phyloP scores from a whole-genome alignment of 192 early-diverging fungal species.

The Obelidium mucronatum region DNA sequence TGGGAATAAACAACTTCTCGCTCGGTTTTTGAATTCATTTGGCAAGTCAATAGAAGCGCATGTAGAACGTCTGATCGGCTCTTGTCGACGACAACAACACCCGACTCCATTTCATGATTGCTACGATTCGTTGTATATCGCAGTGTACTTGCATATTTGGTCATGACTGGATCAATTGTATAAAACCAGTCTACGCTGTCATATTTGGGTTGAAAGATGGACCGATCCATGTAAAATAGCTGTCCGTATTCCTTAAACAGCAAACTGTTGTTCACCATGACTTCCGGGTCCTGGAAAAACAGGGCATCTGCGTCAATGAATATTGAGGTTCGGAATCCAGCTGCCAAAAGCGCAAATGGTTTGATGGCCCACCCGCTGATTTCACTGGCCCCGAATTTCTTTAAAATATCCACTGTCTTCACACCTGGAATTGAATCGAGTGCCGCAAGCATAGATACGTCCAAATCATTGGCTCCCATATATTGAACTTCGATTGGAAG shows the following conservation, averaged over 20 bases:
- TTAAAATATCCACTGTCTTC: neutral
- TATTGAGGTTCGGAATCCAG: slow-evolving; percentile 65
- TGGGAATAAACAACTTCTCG: slow-evolving; percentile 29
- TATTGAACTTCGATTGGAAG: slow-evolving; percentile 7
- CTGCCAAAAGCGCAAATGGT: slow-evolving; percentile 71
- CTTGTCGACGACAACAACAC: slow-evolving; percentile 73
- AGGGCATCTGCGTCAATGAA: slow-evolving; percentile 77
- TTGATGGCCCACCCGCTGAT: slow-evolving; percentile 70
- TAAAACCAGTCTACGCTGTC: slow-evolving; percentile 52
- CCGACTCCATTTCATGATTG: slow-evolving; percentile 70
- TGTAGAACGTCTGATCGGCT: slow-evolving; percentile 43
- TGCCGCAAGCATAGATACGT: neutral
- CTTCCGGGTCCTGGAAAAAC: slow-evolving; percentile 66
- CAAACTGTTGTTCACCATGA: slow-evolving; percentile 46
- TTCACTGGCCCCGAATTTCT: neutral
- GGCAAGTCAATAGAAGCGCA: slow-evolving; percentile 60
- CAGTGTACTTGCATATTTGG: slow-evolving; percentile 46
- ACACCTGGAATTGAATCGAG: neutral
- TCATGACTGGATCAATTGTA: slow-evolving; percentile 56
- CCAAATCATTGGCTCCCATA: neutral
- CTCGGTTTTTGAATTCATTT: slow-evolving; percentile 51
- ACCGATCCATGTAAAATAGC: slow-evolving; percentile 70
- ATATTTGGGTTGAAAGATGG: slow-evolving; percentile 31
- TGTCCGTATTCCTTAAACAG: slow-evolving; percentile 52
- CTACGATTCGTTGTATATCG: slow-evolving; percentile 49